Evolutionary conservation across 2,329 filamentous ascomycete genomes (phyloP).

Genomic region (Ophiostoma angusticollis): DNA sequence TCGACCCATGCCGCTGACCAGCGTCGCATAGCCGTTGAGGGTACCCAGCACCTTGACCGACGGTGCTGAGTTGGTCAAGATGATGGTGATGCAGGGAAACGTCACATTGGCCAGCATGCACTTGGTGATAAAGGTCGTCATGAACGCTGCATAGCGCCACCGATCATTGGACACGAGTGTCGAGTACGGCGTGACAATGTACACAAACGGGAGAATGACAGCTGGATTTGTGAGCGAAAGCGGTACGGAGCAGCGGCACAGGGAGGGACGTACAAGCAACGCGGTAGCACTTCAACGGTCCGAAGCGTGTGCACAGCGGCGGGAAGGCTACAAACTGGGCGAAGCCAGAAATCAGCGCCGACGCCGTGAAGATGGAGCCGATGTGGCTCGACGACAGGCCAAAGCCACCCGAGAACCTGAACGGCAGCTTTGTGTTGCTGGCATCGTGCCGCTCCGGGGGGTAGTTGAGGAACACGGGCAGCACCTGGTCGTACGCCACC

Average conservation of each 20-base stretch:
- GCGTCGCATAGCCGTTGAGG: slow-evolving; percentile 81
- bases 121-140: slow-evolving; percentile 59
- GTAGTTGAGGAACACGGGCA: slow-evolving; percentile 81
- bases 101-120: slow-evolving; percentile 66
- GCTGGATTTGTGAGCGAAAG: background rate
- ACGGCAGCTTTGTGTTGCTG: slow-evolving; percentile 51
- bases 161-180: slow-evolving; percentile 41
- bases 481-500: slow-evolving; percentile 73
- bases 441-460: slow-evolving; percentile 41
- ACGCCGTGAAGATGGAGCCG: slow-evolving; percentile 73
- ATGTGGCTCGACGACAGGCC: slow-evolving; percentile 61
- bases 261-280: slow-evolving; percentile 41
- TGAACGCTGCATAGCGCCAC: slow-evolving; percentile 47
- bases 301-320: slow-evolving; percentile 55
- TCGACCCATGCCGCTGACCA: slow-evolving; percentile 65
- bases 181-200: slow-evolving; percentile 71
- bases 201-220: slow-evolving; percentile 56
- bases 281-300: slow-evolving; percentile 61
- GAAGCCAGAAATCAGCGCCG: slow-evolving; percentile 65
- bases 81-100: slow-evolving; percentile 80
- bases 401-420: slow-evolving; percentile 75
- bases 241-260: too few species aligned
- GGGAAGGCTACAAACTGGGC: slow-evolving; percentile 84
- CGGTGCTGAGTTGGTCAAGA: slow-evolving; percentile 75
- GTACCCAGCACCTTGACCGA: slow-evolving; percentile 71